Base-by-base conservation (phyloP, 495 filamentous ascomycete genomes). In the Thermothielavioides terrestris region DNA sequence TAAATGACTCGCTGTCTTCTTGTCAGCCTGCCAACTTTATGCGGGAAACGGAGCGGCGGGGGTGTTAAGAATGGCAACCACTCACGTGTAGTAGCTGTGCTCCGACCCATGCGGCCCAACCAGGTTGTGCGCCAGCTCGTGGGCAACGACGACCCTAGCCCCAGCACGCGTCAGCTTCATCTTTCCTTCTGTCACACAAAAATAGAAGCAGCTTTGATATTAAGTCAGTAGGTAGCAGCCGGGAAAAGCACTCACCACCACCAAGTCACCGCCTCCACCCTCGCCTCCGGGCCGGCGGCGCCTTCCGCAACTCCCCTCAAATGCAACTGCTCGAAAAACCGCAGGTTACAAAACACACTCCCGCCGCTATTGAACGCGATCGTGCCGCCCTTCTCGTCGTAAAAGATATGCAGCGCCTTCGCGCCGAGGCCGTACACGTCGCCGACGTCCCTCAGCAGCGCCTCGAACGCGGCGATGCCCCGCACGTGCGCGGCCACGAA, bases 51-150 rank as follows among this genome's bases (percentile, higher is more conserved):
- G 6, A 34, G n/a, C 12, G 25, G 8, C 20, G 23, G n/a, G 8
- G 30, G 6, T 22, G 34, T 15, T 15, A 47, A 18, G 15, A 27
- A 14, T 11, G 45, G 26, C 17, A 18, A 11, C 2, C 9, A 70
- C 79, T 68, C 63, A 81, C 80, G 84, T 89, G 59, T 94, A 96
- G 62, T 82, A 96, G 50, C 80, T 84, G 59, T 98, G 92, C 38
- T 86, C 80, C 17, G 85, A 73, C 60, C 83, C 85, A 67, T 95
- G 89, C 44, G 81, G 79, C 18, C 67, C 69, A 11, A 95, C 86
- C 27, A 98, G 64, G 60, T 97, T 97, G 66, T 98, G 92, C 40
- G 94, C 90, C 56, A 98, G 64, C 68, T 98, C 92, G 66, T 98
- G 92, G 40, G 87, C 89, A 50, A 95, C 60, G 12, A 86, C 85